These are phyloP conservation scores for Debaryomyces singareniensis DNA, from an alignment of 1,139 yeast genomes.

Conservation along the genomic window DNA sequence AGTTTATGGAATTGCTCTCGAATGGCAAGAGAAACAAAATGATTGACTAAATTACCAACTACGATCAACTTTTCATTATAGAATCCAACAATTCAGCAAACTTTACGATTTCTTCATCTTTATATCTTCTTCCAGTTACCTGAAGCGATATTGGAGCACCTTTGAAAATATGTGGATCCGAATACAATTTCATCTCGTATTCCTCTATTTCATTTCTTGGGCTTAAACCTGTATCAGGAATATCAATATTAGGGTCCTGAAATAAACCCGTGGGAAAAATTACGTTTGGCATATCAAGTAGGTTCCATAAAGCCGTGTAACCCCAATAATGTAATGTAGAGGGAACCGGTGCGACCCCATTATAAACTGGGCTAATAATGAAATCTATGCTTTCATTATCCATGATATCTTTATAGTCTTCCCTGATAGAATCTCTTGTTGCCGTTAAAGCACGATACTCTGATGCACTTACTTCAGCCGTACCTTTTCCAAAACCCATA, in stretches of 20 bases:
- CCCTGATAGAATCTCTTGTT: conserved; percentile 12
- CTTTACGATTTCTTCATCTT: conserved; percentile 45
- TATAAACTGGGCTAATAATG: conserved; percentile 9
- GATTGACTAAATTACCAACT: no score
- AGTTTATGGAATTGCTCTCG: no score
- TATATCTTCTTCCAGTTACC: conserved; percentile 44
- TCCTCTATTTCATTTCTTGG: conserved; percentile 6
- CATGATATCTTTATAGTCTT: conserved; percentile 12
- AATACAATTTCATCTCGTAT: conserved; percentile 6
- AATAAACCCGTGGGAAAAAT: conserved; percentile 12
- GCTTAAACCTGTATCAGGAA: conserved; percentile 2
- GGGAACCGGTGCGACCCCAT: conserved; percentile 11
- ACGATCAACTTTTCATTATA: no score
- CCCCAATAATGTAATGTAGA: conserved; percentile 17
- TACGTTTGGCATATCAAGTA: conserved; percentile 17
- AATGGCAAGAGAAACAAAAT: no score
- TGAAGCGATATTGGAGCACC: conserved; percentile 52
- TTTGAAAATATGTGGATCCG: conserved; percentile 32
- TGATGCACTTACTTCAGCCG: conserved; percentile 7
- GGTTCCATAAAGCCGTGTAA: conserved; percentile 17
- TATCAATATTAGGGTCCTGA: conserved; percentile 4
- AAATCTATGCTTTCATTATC: conserved; percentile 3
- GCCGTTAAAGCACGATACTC: conserved; percentile 11
- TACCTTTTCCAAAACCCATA: conserved; percentile 12
- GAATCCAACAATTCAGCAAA: conserved; percentile 1